Percentiles rank a stretch among this genome's conserved stretches.
Conservation (phyloP, 176 grass and related monocot species). For the Thinopyrum elongatum region DNA sequence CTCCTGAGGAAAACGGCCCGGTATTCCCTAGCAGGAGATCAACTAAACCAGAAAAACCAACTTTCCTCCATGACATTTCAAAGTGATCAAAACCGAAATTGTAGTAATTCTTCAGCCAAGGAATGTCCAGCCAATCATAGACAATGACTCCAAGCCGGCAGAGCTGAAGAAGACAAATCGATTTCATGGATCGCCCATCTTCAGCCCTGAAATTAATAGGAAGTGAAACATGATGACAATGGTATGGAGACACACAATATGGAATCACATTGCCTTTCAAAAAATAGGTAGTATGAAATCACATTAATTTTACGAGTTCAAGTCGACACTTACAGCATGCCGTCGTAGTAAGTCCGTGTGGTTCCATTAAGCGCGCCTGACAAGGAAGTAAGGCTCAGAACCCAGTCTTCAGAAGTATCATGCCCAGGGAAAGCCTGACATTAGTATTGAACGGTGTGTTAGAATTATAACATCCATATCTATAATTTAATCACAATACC, state of each 20-base stretch:
- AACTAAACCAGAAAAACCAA: constrained; percentile 65
- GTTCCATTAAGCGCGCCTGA: constrained; percentile 96
- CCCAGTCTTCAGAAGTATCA: constrained; percentile 91
- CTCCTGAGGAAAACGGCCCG: constrained; percentile 77
- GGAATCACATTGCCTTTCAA: not conserved
- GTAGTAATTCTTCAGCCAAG: constrained; percentile 95
- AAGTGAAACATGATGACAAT: not conserved
- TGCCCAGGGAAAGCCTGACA: constrained; percentile 78
- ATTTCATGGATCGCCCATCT: constrained; percentile 82
- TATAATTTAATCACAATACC: not conserved
- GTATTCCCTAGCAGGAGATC: constrained; percentile 75
- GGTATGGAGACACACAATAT: not conserved
- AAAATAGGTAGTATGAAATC: not conserved
- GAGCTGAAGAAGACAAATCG: constrained; percentile 79
- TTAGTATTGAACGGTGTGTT: constrained; percentile 19
- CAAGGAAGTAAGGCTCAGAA: constrained; percentile 92
- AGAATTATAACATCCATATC: constrained; percentile 11
- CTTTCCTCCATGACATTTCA: constrained; percentile 79
- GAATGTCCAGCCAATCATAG: constrained; percentile 91
- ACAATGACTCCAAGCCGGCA: constrained; percentile 86
- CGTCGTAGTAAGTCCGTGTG: constrained; percentile 94
- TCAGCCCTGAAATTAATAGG: constrained; percentile 60
- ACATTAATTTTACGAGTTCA: not conserved
- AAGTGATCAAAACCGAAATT: constrained; percentile 98
- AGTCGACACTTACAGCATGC: constrained; percentile 75